Conservation (phyloP, 768 basidiomycete genomes). For the Collybiopsis confluens region DNA sequence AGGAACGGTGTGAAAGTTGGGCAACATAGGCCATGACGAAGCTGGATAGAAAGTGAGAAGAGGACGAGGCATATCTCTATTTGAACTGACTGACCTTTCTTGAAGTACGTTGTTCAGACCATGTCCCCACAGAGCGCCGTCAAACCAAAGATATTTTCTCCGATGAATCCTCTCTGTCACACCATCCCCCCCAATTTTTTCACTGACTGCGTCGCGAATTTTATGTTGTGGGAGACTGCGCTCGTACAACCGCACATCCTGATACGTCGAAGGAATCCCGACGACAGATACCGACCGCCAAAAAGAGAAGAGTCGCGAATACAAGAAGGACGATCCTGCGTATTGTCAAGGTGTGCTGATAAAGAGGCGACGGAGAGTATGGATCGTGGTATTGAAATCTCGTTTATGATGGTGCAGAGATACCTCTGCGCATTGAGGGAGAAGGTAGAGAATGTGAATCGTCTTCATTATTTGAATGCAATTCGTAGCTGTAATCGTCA, state of each 20-base stretch:
- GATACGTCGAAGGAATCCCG: slow-evolving; percentile 2
- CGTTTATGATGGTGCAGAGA: slow-evolving; percentile 1
- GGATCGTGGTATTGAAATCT: not conserved
- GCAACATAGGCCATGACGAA: slow-evolving; percentile 49
- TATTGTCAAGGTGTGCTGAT: slow-evolving; percentile 5
- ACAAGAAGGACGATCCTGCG: slow-evolving; percentile 1
- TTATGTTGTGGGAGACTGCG: slow-evolving; percentile 2
- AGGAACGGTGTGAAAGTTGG: slow-evolving; percentile 43
- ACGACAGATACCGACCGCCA: not conserved
- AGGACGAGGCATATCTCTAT: not conserved
- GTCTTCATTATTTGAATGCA: not conserved
- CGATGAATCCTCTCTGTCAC: slow-evolving; percentile 5
- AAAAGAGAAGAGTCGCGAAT: not conserved
- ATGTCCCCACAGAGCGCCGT: slow-evolving; percentile 7
- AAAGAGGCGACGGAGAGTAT: not conserved
- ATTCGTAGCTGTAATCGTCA: slow-evolving; percentile 4
- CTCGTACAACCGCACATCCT: slow-evolving; percentile 2
- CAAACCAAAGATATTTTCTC: slow-evolving; percentile 7
- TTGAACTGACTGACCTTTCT: slow-evolving; percentile 37
- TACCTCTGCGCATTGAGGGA: not conserved
- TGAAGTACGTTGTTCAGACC: slow-evolving; percentile 52
- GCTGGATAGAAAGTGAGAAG: slow-evolving; percentile 18
- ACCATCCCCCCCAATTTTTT: slow-evolving; percentile 4
- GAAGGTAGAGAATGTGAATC: not conserved
- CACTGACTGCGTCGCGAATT: not conserved